Evolutionary conservation across 192 early-diverging fungal genomes (phyloP), one percentile per base, ranked within the genome.

Genomic region (Piromyces finnis): DNA sequence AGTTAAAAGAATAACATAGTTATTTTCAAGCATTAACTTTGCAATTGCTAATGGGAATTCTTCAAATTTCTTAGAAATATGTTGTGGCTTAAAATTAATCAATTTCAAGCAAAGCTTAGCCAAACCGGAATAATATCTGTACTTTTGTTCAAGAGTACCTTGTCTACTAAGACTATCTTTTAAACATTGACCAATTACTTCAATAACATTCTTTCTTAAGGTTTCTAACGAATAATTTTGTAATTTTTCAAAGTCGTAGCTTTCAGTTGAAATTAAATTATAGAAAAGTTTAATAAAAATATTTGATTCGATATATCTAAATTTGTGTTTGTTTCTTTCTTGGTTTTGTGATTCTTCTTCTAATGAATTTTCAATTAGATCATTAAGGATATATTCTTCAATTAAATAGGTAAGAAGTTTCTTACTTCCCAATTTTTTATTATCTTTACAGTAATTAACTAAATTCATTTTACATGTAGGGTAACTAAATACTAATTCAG

Each of bases 401-500:
- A 68, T 68, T n/a, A 68, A 68, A 68, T 68, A 68, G 22, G 26
- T n/a, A 68, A 68, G 18, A n/a, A 68, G 26, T 27, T 68, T 68
- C 26, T 68, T 68, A 68, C 17, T 68, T 4, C 26, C 26, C n/a
- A 68, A 68, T 68, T 68, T 68, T 6, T 68, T 68, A n/a, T 68
- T 26, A 1, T 68, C 51, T n/a, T n/a, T 68, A 68, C 51, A 68
- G n/a, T 88, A 88, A 28, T 89, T 86, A 78, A 93, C 90, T 3
- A 94, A 82, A 80, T 93, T 92, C 26, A 88, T 81, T 84, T 94
- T 94, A 86, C 92, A 93, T 29, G 92, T 88, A 29, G 93, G 89
- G 84, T 96, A 99, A 6, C 93, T 94, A 3, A 91, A 89, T n/a
- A 95, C 84, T 12, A 99, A 87, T 83, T 99, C 97, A 9, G 93